Conservation (phyloP, 768 basidiomycete genomes). For the Lactarius psammicola region DNA sequence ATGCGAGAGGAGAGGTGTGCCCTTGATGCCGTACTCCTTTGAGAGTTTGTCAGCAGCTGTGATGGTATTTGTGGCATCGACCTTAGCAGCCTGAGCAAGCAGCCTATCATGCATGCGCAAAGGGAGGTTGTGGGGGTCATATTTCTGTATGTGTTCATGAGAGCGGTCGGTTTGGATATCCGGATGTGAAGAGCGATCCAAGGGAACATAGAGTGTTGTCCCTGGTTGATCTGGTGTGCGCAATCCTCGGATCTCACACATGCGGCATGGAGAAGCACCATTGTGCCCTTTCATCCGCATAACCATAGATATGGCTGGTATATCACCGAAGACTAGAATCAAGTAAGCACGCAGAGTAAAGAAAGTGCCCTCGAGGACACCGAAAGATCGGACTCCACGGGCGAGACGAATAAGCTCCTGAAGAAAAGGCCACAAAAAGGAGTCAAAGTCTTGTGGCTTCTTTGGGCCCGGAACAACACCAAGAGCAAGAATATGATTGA, state of each 20-base stretch:
- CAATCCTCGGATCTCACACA: conserved; percentile 38
- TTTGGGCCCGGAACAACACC: conserved; percentile 49
- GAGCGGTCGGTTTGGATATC: too few species aligned
- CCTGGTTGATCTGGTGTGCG: conserved; percentile 13
- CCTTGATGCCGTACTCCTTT: too few species aligned
- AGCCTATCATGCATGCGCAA: too few species aligned
- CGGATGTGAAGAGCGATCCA: not conserved
- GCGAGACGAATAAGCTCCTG: conserved; percentile 40
- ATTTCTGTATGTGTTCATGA: conserved; percentile 29
- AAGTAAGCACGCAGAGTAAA: conserved; percentile 35
- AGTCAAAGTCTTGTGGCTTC: conserved; percentile 41
- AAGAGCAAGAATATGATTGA: conserved; percentile 39
- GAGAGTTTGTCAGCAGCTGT: conserved; percentile 40
- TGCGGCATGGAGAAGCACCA: conserved; percentile 38
- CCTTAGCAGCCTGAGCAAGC: too few species aligned
- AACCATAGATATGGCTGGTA: conserved; percentile 35
- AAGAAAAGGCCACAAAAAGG: conserved; percentile 40
- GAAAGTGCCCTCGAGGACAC: conserved; percentile 34
- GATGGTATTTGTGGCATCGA: conserved; percentile 33
- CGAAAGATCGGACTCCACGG: conserved; percentile 40
- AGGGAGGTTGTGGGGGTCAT: conserved; percentile 38
- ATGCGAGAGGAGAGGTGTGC: too few species aligned
- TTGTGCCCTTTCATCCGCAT: conserved; percentile 47
- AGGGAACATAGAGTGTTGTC: conserved; percentile 4
- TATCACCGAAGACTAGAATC: conserved; percentile 37